Evolutionary conservation across 2,329 filamentous ascomycete species (phyloP).

Genomic region (Albophoma yamanashiensis): DNA sequence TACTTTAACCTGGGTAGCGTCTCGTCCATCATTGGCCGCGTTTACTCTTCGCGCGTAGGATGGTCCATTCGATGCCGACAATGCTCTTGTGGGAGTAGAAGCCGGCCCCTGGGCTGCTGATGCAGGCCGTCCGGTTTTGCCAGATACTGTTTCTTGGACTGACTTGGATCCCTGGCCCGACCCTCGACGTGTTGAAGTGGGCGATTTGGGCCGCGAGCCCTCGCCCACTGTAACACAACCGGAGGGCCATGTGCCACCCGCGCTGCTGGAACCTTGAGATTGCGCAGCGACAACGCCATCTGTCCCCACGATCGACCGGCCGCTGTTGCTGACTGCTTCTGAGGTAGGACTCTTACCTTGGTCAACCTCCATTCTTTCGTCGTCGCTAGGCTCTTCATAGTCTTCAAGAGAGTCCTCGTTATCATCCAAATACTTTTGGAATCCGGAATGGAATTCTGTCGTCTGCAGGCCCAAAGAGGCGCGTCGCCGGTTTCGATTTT

Average conservation of each 20-base stretch:
- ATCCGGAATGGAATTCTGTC: constrained; percentile 7
- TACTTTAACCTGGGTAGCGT: not conserved
- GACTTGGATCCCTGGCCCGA: not conserved
- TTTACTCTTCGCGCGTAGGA: not conserved
- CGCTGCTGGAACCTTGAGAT: not conserved
- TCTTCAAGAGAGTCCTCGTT: constrained; percentile 1
- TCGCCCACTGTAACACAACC: not conserved
- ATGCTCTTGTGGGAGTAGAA: not conserved
- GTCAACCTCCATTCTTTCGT: not conserved
- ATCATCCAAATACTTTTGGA: constrained; percentile 2
- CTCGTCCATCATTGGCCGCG: not conserved
- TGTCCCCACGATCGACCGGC: too few relatives aligned
- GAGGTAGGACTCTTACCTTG: not conserved
- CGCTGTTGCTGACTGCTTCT: not conserved
- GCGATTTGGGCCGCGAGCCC: not conserved
- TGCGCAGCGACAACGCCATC: too few relatives aligned
- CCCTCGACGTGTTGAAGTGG: not conserved
- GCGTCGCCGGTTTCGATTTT: constrained; percentile 33
- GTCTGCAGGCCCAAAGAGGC: constrained; percentile 21
- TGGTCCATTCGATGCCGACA: not conserved
- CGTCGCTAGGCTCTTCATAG: not conserved
- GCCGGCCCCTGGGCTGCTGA: not conserved
- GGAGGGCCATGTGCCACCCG: too few relatives aligned
- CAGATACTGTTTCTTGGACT: not conserved
- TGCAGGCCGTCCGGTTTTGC: not conserved